These are phyloP conservation scores for Colletotrichum ledebouriae DNA, from an alignment of 2,329 filamentous ascomycete species.

Conservation along the genomic window DNA sequence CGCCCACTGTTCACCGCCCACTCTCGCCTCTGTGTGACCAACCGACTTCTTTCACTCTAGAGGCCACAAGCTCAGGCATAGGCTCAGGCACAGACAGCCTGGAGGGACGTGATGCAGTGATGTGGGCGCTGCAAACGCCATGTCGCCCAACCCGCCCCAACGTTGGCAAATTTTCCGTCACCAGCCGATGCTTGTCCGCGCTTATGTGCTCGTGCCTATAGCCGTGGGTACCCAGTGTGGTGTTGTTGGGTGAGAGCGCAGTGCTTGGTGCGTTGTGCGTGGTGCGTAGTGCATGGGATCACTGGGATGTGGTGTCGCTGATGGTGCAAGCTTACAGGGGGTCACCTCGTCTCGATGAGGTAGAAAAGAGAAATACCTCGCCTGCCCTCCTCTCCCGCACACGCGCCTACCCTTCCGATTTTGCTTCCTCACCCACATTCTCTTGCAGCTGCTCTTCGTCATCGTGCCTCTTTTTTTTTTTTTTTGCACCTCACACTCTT, in stretches of 20 bases:
- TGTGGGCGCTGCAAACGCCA: conserved; percentile 23
- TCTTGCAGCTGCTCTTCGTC: conserved; percentile 40
- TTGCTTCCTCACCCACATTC: conserved; percentile 38
- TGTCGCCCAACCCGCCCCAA: conserved; percentile 26
- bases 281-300: not conserved
- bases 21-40: too few species aligned
- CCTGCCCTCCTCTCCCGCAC: conserved; percentile 23
- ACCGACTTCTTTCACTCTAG: too few species aligned
- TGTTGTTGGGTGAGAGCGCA: conserved; percentile 3
- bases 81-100: conserved; percentile 21
- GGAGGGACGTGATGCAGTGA: conserved; percentile 20
- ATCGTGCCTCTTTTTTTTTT: conserved; percentile 34
- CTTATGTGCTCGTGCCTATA: conserved; percentile 18
- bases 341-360: conserved; percentile 2
- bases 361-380: conserved; percentile 42
- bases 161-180: conserved; percentile 32
- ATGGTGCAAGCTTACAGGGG: conserved; percentile 12
- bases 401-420: conserved; percentile 20
- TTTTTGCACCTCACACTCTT: conserved; percentile 36
- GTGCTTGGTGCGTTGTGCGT: not conserved
- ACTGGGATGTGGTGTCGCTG: not conserved
- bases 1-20: not conserved
- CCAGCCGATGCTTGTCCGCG: conserved; percentile 28
- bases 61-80: conserved; percentile 18
- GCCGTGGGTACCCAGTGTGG: not conserved